A percentile compares a stretch with the other conserved stretches of the same genome.
phyloP scores from a whole-genome alignment of 768 basidiomycete species.

The Pulveroboletus sp. region DNA sequence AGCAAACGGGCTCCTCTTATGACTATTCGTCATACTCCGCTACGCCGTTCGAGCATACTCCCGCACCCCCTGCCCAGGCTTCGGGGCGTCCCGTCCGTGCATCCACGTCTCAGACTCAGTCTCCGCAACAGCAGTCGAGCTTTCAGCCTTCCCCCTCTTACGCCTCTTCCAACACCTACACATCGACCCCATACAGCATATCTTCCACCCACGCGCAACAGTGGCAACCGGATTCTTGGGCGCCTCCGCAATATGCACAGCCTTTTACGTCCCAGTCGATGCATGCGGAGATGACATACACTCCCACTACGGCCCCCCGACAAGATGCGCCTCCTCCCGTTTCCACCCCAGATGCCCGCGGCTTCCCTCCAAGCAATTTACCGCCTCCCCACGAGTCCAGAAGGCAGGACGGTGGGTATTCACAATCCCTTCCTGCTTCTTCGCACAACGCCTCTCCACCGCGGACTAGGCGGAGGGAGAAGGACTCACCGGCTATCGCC shows the following conservation, averaged over 20 bases:
- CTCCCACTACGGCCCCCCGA: slow-evolving; percentile 30
- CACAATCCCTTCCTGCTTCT: slow-evolving; percentile 23
- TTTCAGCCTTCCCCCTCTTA: slow-evolving; percentile 31
- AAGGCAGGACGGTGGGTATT: slow-evolving; percentile 33
- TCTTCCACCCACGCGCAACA: slow-evolving; percentile 33
- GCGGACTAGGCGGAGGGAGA: slow-evolving; percentile 37
- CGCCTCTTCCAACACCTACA: slow-evolving; percentile 26
- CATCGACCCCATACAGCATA: slow-evolving; percentile 29
- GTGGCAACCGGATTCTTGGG: slow-evolving; percentile 43
- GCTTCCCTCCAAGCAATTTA: slow-evolving; percentile 24
- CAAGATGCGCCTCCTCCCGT: slow-evolving; percentile 29
- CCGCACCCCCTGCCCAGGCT: slow-evolving; percentile 28
- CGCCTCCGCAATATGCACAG: slow-evolving; percentile 31
- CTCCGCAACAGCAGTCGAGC: slow-evolving; percentile 26
- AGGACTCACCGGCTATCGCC: slow-evolving; percentile 30
- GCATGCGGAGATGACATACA: slow-evolving; percentile 34
- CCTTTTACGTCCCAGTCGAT: slow-evolving; percentile 33
- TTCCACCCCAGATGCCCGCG: slow-evolving; percentile 31
- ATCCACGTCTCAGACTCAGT: slow-evolving; percentile 32
- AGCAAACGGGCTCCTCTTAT: slow-evolving; percentile 45
- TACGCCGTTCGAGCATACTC: slow-evolving; percentile 22
- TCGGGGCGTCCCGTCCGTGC: slow-evolving; percentile 29
- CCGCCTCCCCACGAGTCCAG: slow-evolving; percentile 32
- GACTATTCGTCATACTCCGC: slow-evolving; percentile 46
- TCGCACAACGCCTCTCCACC: slow-evolving; percentile 28